Evolutionary conservation across 306 rosid genomes (phyloP).

Genomic region (Cucurbita ficifolia): DNA sequence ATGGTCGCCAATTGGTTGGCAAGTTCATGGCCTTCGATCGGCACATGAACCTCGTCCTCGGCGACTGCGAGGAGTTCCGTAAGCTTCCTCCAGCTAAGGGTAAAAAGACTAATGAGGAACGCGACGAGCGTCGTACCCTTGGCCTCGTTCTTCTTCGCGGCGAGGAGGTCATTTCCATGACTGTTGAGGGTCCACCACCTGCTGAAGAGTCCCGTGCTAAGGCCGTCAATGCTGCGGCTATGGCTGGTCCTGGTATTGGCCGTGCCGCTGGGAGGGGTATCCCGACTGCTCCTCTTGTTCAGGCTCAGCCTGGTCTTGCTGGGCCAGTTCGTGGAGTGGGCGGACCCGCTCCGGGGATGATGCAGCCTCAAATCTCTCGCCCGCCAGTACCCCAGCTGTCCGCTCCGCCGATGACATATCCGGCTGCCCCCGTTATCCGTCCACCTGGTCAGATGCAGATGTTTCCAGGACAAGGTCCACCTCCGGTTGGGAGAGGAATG

Average conservation of each 20-base stretch:
- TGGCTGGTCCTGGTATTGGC: constrained; percentile 83
- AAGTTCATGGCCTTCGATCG: constrained; percentile 99
- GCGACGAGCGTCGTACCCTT: constrained; percentile 91
- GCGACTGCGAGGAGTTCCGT: constrained; percentile 97
- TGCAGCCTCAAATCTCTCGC: constrained; percentile 94
- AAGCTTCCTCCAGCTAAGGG: constrained; percentile 89
- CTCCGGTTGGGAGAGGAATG: constrained; percentile 43
- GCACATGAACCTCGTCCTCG: constrained; percentile 95
- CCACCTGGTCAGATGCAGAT: constrained; percentile 64
- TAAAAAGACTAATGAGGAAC: constrained; percentile 49
- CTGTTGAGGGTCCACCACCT: constrained; percentile 96
- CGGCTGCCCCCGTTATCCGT: constrained; percentile 52
- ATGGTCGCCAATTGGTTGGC: constrained; percentile 91
- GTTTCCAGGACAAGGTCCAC: constrained; percentile 55
- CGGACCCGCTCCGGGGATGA: constrained; percentile 93
- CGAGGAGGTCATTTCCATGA: constrained; percentile 97
- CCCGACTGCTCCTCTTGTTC: constrained; percentile 57
- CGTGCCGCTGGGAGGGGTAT: constrained; percentile 84
- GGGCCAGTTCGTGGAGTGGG: constrained; percentile 96
- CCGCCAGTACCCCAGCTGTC: constrained; percentile 48
- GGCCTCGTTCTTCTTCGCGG: constrained; percentile 97
- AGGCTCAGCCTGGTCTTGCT: constrained; percentile 86
- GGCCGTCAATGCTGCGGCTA: constrained; percentile 60
- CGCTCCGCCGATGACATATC: constrained; percentile 61
- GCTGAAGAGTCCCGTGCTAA: constrained; percentile 89